Evolutionary conservation across 2,329 filamentous ascomycete genomes (phyloP), one percentile per base, ranked within the genome.

Genomic region (Elsinoe ampelina): DNA sequence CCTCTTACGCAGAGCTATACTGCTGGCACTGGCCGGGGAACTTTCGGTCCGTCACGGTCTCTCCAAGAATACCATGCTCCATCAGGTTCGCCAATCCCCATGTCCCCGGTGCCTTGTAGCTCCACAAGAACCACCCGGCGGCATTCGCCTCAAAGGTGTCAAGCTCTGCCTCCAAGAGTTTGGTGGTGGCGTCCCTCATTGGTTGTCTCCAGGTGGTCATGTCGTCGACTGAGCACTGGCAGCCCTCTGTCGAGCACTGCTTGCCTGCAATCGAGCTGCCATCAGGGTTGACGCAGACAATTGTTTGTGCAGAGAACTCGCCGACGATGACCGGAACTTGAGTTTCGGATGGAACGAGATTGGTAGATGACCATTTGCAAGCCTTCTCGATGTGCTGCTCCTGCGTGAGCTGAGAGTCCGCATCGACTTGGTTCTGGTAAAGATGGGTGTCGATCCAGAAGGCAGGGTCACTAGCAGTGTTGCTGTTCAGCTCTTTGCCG

Each of bases 371-470:
- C 59, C 68, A 67, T 5, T 63, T 62, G 61, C 74, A 77, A n/a
- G 73, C 73, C 39, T 68, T 69, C 43, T 63, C 60, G 35, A 75
- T 68, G 60, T 76, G 74, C 20, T 70, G 60, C 11, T 64, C 67
- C 36, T 74, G 72, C 10, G 66, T 71, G 38, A 72, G 67, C 3
- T 60, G 55, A 8, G 70, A 67, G 59, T 74, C 70, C 3, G 56
- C 64, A 3, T 66, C 59, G 4, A 66, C 68, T 58, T 72, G 71
- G 58, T 75, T 71, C 61, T 76, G 73, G 60, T 75, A 76, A 51
- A 75, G 70, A 56, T 75, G 74, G 0, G 68, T 70, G 56, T 75
- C 73, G 41, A 76, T 61, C 36, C 69, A 72, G 56, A 75, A 73
- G 35, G 64, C 59, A 39, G 69, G 65, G n/a, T 68, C 60, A 5